These are phyloP conservation scores for Ophiorrhiza pumila DNA, from an alignment of 257 asterid species.

Conservation along the genomic window DNA sequence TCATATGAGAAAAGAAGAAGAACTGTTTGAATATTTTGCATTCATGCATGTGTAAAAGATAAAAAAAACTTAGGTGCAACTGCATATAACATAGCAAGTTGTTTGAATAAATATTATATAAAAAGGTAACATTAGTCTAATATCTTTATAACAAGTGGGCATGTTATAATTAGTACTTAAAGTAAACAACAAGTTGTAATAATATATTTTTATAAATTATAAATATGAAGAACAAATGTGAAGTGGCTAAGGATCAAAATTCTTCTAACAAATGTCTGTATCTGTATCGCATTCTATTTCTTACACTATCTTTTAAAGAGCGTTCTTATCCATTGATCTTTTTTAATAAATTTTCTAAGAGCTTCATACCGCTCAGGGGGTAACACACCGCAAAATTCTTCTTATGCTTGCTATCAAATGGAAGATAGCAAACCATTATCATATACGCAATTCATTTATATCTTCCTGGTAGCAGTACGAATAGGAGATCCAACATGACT, in stretches of 20 bases:
- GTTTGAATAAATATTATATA: not conserved
- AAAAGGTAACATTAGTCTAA: not conserved
- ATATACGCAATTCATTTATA: too few species aligned
- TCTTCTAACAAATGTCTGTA: not conserved
- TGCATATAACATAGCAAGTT: conserved; percentile 8
- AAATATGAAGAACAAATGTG: not conserved
- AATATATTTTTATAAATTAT: not conserved
- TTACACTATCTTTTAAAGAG: too few species aligned
- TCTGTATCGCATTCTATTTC: not conserved
- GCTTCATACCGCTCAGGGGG: too few species aligned
- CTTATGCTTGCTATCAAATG: too few species aligned
- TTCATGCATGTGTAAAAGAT: conserved; percentile 2
- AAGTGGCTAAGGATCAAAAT: not conserved
- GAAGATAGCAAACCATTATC: too few species aligned
- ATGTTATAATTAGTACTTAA: not conserved
- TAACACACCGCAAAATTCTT: too few species aligned
- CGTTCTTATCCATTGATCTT: too few species aligned
- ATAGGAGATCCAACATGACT: too few species aligned
- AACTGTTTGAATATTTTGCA: not conserved
- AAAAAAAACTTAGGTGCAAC: conserved; percentile 1
- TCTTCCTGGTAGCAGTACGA: too few species aligned
- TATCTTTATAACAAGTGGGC: not conserved
- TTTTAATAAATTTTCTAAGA: too few species aligned
- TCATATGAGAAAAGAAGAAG: not conserved
- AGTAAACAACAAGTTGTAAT: conserved; percentile 6